Evolutionary conservation across 2,329 filamentous ascomycete species (phyloP).

Genomic region (Botrytis fragariae): DNA sequence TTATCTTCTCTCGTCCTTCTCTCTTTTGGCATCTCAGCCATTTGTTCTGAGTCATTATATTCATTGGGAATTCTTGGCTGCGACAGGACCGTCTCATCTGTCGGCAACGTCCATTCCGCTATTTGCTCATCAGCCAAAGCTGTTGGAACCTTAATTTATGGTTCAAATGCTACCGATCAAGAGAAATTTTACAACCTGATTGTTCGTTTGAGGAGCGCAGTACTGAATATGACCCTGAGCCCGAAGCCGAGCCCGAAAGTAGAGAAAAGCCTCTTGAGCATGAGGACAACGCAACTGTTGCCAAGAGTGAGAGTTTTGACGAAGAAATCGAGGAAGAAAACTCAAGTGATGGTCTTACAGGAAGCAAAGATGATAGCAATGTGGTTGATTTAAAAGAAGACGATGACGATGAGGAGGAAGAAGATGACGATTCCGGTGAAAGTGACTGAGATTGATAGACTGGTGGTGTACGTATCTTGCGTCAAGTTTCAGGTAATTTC

Average conservation of each 20-base stretch:
- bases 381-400: neutral
- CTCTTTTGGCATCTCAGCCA: too few relatives aligned
- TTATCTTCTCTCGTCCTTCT: too few relatives aligned
- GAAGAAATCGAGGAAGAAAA: neutral
- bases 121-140: too few relatives aligned
- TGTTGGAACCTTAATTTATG: too few relatives aligned
- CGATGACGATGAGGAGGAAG: neutral
- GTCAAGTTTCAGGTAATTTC: too few relatives aligned
- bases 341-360: neutral
- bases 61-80: too few relatives aligned
- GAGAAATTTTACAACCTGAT: neutral
- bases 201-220: neutral
- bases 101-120: too few relatives aligned
- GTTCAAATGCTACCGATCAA: neutral
- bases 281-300: too few relatives aligned
- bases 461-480: too few relatives aligned
- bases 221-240: neutral
- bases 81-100: too few relatives aligned
- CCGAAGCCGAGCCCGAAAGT: neutral
- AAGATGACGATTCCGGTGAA: neutral
- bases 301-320: neutral
- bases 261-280: neutral
- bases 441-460: neutral
- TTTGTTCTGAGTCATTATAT: too few relatives aligned
- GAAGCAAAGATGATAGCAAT: neutral